Conservation (phyloP, 305 asterid genomes). For the Rubia balearica region DNA sequence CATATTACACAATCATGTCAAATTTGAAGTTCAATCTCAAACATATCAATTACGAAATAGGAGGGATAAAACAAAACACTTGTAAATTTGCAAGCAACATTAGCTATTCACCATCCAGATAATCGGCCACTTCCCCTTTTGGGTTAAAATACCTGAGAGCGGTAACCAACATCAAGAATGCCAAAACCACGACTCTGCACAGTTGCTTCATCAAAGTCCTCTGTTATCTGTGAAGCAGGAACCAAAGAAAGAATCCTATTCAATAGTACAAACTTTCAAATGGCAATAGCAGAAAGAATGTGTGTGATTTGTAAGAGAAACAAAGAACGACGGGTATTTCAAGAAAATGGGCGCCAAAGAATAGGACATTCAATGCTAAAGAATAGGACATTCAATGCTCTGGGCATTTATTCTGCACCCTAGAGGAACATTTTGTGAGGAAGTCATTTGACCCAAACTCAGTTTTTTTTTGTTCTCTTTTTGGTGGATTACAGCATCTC, state of each 20-base stretch:
- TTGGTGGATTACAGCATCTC: background rate
- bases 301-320: background rate
- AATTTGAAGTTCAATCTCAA: background rate
- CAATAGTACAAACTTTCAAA: conserved; percentile 3
- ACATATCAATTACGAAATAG: background rate
- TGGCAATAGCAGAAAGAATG: conserved; percentile 1
- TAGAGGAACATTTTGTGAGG: too few relatives aligned
- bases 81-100: background rate
- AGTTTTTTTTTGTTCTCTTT: too few relatives aligned
- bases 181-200: conserved; percentile 98
- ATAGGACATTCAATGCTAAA: too few relatives aligned
- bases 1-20: background rate
- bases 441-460: too few relatives aligned
- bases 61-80: background rate
- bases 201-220: conserved; percentile 80
- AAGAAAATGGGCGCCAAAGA: too few relatives aligned
- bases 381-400: too few relatives aligned
- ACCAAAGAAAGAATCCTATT: conserved; percentile 8
- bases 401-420: too few relatives aligned
- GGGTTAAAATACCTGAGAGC: conserved; percentile 49
- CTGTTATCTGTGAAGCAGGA: conserved; percentile 53
- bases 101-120: background rate
- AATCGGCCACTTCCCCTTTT: background rate
- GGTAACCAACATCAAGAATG: conserved; percentile 95
- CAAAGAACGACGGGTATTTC: background rate